Conservation (phyloP, 352 stramenopile species). For the Phytophthora gonapodyides region DNA sequence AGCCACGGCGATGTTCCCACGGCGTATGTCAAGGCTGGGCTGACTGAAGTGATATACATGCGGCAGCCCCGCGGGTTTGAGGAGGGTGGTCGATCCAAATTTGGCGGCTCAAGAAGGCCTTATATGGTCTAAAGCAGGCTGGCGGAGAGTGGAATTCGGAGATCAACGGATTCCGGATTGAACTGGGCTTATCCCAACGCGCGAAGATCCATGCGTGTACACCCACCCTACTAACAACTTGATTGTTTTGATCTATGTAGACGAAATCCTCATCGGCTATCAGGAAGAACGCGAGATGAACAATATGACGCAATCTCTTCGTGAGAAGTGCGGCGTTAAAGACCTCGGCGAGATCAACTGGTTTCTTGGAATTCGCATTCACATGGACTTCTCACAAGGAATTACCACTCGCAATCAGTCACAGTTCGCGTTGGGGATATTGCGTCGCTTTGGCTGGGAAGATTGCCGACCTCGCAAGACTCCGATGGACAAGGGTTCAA, state of each 20-base stretch:
- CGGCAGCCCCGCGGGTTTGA: constrained; percentile 6
- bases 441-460: neutral
- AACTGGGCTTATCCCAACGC: neutral
- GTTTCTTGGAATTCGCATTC: constrained; percentile 14
- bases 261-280: constrained; percentile 6
- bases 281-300: neutral
- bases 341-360: constrained; percentile 7
- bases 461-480: constrained; percentile 2
- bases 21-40: constrained; percentile 10
- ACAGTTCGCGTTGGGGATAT: neutral
- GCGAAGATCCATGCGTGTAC: constrained; percentile 8
- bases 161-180: neutral
- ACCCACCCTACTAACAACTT: neutral
- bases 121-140: constrained; percentile 12
- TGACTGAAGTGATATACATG: constrained; percentile 7
- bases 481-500: neutral
- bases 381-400: neutral
- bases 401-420: constrained; percentile 2
- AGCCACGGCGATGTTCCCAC: constrained; percentile 13
- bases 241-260: constrained; percentile 4
- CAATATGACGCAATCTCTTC: neutral
- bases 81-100: neutral
- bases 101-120: constrained; percentile 4
- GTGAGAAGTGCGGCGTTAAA: constrained; percentile 8
- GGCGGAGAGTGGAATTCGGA: constrained; percentile 5